Percentiles rank a stretch among this genome's conserved stretches.
These are phyloP conservation scores for Helianthus tuberosus DNA, from an alignment of 129 eudicot genomes.

Conservation along the genomic window DNA sequence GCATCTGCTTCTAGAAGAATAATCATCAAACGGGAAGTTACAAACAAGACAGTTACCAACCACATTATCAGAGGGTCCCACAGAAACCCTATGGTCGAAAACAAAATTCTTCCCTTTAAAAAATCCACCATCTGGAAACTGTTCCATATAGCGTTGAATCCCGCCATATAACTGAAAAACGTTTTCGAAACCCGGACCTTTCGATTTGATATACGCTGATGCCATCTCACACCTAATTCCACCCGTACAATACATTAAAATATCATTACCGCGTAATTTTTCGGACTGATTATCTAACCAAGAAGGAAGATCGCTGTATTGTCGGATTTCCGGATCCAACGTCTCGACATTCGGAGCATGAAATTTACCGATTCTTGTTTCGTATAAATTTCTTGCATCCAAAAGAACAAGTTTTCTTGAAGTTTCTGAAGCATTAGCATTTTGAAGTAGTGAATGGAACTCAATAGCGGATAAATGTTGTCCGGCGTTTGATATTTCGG, in stretches of 20 bases:
- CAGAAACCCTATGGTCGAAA: conserved; percentile 94
- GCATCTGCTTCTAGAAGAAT: conserved; percentile 81
- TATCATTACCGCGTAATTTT: conserved; percentile 61
- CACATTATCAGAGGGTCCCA: conserved; percentile 61
- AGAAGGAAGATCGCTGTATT: conserved; percentile 86
- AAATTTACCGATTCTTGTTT: conserved; percentile 92
- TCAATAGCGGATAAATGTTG: conserved; percentile 80
- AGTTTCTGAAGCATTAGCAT: conserved; percentile 34
- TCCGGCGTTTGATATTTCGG: conserved; percentile 81
- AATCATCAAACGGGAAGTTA: conserved; percentile 70
- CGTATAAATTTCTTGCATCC: conserved; percentile 93
- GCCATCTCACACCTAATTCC: conserved; percentile 99
- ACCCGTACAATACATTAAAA: conserved; percentile 96
- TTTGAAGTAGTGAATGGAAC: conserved; percentile 74
- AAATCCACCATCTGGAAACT: conserved; percentile 93
- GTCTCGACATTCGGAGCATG: conserved; percentile 67
- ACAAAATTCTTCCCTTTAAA: conserved; percentile 95
- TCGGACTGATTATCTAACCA: conserved; percentile 84
- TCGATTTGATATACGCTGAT: conserved; percentile 88
- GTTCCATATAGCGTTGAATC: conserved; percentile 91
- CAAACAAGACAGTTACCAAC: conserved; percentile 78
- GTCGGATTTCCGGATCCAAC: conserved; percentile 88
- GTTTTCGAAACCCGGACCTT: conserved; percentile 95
- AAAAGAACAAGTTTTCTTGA: conserved; percentile 57
- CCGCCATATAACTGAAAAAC: conserved; percentile 96